Conservation (phyloP, 1,139 yeast genomes). For the Kluyveromyces marxianus region DNA sequence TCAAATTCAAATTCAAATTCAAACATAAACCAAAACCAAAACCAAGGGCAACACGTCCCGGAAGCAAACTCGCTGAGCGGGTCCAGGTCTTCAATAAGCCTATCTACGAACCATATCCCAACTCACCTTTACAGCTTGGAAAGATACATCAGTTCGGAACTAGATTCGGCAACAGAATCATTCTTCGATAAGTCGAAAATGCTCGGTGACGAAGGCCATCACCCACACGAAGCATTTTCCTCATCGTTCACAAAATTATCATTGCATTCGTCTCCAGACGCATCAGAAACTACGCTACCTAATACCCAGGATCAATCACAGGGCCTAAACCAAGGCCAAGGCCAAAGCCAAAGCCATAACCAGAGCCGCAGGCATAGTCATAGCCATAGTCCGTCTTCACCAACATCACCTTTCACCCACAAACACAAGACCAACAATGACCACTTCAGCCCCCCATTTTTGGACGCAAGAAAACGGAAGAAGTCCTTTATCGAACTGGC, state of each 20-base stretch:
- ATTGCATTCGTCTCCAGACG: not conserved
- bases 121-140: constrained; percentile 27
- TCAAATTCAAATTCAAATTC: too few species aligned
- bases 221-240: not conserved
- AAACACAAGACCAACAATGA: too few species aligned
- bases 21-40: constrained; percentile 1
- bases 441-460: not conserved
- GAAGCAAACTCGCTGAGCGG: not conserved
- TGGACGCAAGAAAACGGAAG: constrained; percentile 12
- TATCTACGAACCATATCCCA: constrained; percentile 20
- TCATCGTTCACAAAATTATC: constrained; percentile 1
- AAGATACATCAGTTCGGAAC: constrained; percentile 23
- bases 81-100: constrained; percentile 13
- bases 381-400: not conserved
- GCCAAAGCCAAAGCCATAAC: too few species aligned
- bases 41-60: not conserved
- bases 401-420: not conserved
- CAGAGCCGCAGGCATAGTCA: not conserved
- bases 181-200: constrained; percentile 7
- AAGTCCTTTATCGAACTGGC: constrained; percentile 23
- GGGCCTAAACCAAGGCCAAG: too few species aligned
- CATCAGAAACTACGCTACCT: not conserved
- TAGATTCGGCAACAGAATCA: constrained; percentile 19
- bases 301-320: not conserved
- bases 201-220: not conserved